Evolutionary conservation across 2,329 filamentous ascomycete genomes (phyloP).

Genomic region (Mycosphaerella sp.): DNA sequence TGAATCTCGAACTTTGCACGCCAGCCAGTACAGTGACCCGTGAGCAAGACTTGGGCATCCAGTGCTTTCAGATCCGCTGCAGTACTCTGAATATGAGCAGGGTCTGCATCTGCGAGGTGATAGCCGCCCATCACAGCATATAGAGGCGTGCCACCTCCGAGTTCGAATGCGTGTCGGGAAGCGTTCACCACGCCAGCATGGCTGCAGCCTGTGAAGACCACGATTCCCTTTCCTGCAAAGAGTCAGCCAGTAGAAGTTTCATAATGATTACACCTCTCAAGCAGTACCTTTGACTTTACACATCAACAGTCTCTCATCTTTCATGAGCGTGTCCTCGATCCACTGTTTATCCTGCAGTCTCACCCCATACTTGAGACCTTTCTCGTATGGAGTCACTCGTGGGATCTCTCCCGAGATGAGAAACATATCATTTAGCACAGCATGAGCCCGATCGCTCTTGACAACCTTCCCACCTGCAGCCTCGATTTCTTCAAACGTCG

Average conservation of each 20-base stretch:
- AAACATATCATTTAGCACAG: constrained; percentile 23
- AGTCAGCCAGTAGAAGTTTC: background rate
- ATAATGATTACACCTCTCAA: too few species aligned
- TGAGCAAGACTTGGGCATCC: constrained; percentile 22
- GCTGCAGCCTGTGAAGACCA: constrained; percentile 29
- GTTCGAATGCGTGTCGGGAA: constrained; percentile 20
- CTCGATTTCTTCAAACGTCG: constrained; percentile 27
- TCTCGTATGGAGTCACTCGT: constrained; percentile 24
- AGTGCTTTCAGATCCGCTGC: constrained; percentile 23
- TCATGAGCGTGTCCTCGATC: constrained; percentile 21
- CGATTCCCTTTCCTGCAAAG: constrained; percentile 24
- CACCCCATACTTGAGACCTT: constrained; percentile 24
- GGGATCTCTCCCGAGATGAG: constrained; percentile 29
- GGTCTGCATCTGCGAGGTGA: constrained; percentile 28
- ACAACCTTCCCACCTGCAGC: constrained; percentile 22
- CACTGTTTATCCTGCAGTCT: constrained; percentile 20
- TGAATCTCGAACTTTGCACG: constrained; percentile 28
- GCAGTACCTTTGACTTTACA: constrained; percentile 28
- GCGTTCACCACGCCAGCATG: constrained; percentile 30
- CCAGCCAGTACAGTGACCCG: constrained; percentile 30
- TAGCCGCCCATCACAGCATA: constrained; percentile 31
- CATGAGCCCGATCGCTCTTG: constrained; percentile 23
- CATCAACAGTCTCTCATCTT: constrained; percentile 27
- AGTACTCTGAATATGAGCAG: constrained; percentile 20
- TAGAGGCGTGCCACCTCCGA: constrained; percentile 22